Percentiles rank a stretch among this genome's conserved stretches.
Evolutionary conservation across 805 yeast species (phyloP).

Genomic region (Suhomyces vadensis): DNA sequence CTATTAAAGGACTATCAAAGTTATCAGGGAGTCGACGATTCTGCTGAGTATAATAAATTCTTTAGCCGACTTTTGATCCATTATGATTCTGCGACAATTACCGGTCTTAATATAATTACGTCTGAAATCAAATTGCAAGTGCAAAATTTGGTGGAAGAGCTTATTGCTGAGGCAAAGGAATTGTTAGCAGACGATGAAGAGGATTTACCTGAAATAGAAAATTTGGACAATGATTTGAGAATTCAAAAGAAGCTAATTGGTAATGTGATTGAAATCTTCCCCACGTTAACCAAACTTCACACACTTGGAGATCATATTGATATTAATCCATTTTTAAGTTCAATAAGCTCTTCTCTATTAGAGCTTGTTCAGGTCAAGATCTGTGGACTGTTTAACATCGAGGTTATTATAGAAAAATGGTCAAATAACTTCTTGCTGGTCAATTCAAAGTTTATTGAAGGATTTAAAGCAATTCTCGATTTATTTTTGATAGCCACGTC

Average conservation of each 20-base stretch:
- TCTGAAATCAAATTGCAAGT: constrained; percentile 24
- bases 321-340: constrained; percentile 18
- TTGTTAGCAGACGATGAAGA: constrained; percentile 13
- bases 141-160: constrained; percentile 26
- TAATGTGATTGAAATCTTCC: constrained; percentile 15
- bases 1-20: constrained; percentile 25
- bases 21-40: neutral
- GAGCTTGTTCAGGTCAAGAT: constrained; percentile 18
- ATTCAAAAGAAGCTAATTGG: constrained; percentile 19
- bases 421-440: constrained; percentile 19
- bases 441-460: constrained; percentile 13
- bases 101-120: constrained; percentile 17
- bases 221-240: constrained; percentile 13
- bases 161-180: constrained; percentile 20
- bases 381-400: constrained; percentile 17
- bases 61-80: constrained; percentile 15
- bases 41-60: constrained; percentile 13
- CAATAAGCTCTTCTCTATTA: constrained; percentile 6
- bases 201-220: constrained; percentile 14
- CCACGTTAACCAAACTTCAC: constrained; percentile 24
- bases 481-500: constrained; percentile 28
- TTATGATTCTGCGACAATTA: constrained; percentile 9
- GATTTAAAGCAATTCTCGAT: constrained; percentile 24
- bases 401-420: constrained; percentile 21
- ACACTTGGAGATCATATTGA: constrained; percentile 28